These are phyloP conservation scores for Colletotrichum falcatum DNA, from an alignment of 2,329 filamentous ascomycete genomes.

Conservation along the genomic window DNA sequence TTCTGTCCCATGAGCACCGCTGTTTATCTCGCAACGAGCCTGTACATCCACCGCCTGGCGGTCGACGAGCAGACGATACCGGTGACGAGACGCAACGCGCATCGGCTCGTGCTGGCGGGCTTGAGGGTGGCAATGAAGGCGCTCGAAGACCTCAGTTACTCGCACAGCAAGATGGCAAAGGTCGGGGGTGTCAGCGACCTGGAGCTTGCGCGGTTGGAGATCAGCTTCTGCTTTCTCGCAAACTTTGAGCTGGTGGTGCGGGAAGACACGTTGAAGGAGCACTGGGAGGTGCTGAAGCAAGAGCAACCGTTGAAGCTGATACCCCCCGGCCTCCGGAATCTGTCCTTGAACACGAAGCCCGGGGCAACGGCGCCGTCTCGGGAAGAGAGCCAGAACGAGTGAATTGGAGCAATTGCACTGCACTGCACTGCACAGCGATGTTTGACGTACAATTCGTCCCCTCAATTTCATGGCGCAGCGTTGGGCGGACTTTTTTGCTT, in stretches of 20 bases:
- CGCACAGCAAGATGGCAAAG: conserved; percentile 84
- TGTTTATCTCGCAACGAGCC: conserved; percentile 89
- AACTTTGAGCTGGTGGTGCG: conserved; percentile 80
- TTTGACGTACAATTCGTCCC: not conserved
- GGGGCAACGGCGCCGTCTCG: not conserved
- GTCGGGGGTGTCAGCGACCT: conserved; percentile 88
- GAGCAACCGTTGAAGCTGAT: conserved; percentile 41
- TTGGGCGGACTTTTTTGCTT: conserved; percentile 10
- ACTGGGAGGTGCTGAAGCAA: conserved; percentile 50
- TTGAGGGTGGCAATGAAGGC: conserved; percentile 93
- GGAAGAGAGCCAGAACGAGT: conserved; percentile 24
- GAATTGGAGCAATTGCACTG: conserved; percentile 19
- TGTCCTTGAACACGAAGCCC: conserved; percentile 45
- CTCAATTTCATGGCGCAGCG: not conserved
- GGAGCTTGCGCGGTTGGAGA: conserved; percentile 87
- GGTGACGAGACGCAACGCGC: conserved; percentile 85
- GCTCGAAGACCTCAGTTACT: conserved; percentile 90
- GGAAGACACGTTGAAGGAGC: conserved; percentile 48
- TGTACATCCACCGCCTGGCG: conserved; percentile 87
- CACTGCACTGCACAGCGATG: conserved; percentile 29
- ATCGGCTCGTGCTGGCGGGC: conserved; percentile 86
- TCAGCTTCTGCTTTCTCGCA: conserved; percentile 89
- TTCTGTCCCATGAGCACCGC: conserved; percentile 95
- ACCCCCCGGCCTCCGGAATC: conserved; percentile 44
- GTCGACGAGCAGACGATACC: conserved; percentile 82